Base-by-base conservation (phyloP, 371 early-diverging fungal species). In the Apophysomyces trapeziformis region DNA sequence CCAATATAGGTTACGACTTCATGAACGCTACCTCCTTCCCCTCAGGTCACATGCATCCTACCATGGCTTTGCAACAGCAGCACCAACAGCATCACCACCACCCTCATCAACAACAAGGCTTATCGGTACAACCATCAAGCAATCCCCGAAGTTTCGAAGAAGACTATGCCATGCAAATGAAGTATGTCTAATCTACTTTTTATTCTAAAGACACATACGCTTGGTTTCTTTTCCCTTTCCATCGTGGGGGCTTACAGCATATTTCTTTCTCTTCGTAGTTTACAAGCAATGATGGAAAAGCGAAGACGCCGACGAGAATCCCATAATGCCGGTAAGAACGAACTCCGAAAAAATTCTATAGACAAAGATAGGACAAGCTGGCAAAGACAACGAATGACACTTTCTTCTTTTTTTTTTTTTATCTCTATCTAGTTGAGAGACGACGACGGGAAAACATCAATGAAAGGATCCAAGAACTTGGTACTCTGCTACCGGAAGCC, bases 361-460 rank as follows among this genome's bases (percentile, higher is more conserved):
- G 9, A 39, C 13, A 38, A 9, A 36, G 43, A 35, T 47, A 26
- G 3, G 32, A 3, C 2, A 1, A 26, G 32, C 32, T 54, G 38
- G 18, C 32, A 57, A 57, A 43, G 7, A 18, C 21, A 54, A 11
- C 36, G 13, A 60, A 2, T 62, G 21, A 14, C 32, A 18, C 13
- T 13, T 46, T 0, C 26, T 26, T 61, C 9, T 47, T 39, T 60
- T 11, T 38, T 32, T 36, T 8, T 58, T n/a, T 58, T 26, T 58
- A 5, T 16, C 32, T 69, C 32, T 26, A 26, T 26, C 32, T 66
- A 84, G 96, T 98, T 14, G 98, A 98, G 70, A 85, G 97, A 65
- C 89, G 98, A 39, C 82, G 98, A 38, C 86, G 98, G 41, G 98
- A 98, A 71, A 94, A 95, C 80, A 98, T 98, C 79, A 98, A 98